Evolutionary conservation across 1,284 basidiomycete genomes (phyloP), one percentile per base, ranked within the genome.

Genomic region (Puccinia polysora): DNA sequence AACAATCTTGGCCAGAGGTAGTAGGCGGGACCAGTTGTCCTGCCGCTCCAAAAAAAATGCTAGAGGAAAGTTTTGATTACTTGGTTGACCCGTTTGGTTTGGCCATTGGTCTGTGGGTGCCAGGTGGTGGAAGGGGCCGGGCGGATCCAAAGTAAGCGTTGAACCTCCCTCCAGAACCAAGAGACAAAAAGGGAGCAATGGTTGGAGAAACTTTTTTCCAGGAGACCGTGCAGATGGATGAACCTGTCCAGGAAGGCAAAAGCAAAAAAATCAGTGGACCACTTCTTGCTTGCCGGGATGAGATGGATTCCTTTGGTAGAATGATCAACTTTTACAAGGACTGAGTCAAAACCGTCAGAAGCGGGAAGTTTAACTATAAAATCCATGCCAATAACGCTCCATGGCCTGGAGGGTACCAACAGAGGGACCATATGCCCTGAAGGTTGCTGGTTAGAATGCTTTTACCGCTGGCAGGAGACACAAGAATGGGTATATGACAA

Each of bases 341-440:
- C 81, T 3, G 80, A 70, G 68, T 82, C 77, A 74, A 69, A 82
- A 0, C 81, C 80, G 2, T 77, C 74, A 0, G 79, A 81, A 7
- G 7, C 4, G 0, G 84, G 84, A 0, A 85, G 77, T 23, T 80
- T 78, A 4, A 78, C 78, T 36, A 85, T 83, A 60, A 82, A 79
- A 73, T 85, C 84, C 79, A 84, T 80, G 0, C 81, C 81, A 6
- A 85, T 78, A 0, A 78, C 77, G 30, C 77, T 75, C 78, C 81
- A 85, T 0, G 83, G 83, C 18, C 62, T 15, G 4, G 43, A 7
- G 0, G 76, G 75, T 50, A 50, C 73, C 14, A 2, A 82, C 15
- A 83, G 77, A 0, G 81, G 80, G 64, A 79, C 74, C 14, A 85
- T 76, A 0, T 77, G 62, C 2, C 84, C 83, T 52, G 28, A 18